phyloP scores from a whole-genome alignment of 345 rosid genomes.

The Alliaria petiolata region DNA sequence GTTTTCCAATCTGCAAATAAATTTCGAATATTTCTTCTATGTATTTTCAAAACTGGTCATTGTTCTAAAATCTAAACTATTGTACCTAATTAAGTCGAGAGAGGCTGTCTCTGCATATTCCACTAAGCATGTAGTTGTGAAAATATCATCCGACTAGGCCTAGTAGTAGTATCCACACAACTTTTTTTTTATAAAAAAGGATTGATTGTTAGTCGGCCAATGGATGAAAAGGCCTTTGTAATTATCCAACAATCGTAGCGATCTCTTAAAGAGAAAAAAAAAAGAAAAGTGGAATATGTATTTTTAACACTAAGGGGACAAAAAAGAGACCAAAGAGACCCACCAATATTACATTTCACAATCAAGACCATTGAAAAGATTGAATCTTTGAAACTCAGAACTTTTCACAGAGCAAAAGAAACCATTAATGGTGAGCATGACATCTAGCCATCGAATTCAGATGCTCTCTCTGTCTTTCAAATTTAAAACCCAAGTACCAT shows the following conservation, averaged over 20 bases:
- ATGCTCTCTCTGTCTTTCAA: conserved; percentile 16
- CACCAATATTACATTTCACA: conserved; percentile 18
- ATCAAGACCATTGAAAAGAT: conserved; percentile 33
- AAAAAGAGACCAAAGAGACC: conserved; percentile 18
- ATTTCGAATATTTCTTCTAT: not conserved
- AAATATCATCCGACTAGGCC: too few species aligned
- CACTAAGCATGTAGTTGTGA: too few species aligned
- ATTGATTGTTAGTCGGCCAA: conserved; percentile 9
- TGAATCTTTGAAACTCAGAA: conserved; percentile 24
- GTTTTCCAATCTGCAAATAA: not conserved
- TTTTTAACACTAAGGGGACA: conserved; percentile 23
- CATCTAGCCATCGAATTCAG: conserved; percentile 20
- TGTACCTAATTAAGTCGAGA: too few species aligned
- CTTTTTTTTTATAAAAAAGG: too few species aligned
- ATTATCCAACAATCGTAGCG: not conserved
- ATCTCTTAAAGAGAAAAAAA: not conserved
- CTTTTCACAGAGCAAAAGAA: conserved; percentile 1
- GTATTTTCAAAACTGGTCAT: not conserved
- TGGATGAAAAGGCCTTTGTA: not conserved
- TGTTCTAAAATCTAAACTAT: not conserved
- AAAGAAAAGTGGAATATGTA: conserved; percentile 22
- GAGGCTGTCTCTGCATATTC: too few species aligned
- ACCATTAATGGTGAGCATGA: conserved; percentile 27
- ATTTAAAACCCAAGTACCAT: not conserved
- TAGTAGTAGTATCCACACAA: not conserved